Evolutionary conservation across 352 stramenopile genomes (phyloP), one percentile per base, ranked within the genome.

Genomic region (Pythium sukuiense): DNA sequence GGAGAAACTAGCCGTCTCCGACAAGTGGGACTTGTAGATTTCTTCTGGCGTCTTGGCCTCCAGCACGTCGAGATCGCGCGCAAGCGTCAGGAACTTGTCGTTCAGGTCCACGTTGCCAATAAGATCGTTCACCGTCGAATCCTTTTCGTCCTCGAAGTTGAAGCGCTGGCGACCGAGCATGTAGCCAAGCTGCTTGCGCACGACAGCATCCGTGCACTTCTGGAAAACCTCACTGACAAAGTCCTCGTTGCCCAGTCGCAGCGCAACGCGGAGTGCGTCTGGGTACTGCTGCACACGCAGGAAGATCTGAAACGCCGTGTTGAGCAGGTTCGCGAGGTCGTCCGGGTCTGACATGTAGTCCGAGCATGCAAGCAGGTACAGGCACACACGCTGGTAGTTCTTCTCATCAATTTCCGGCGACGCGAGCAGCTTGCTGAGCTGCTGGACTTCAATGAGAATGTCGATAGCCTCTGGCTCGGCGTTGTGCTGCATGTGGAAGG

Each of bases 1-100:
- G 13, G 82, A 77, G n/a, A 95, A 73, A 61, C 79, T 89, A 72
- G 92, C 79, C 13, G 96, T 99, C 77, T 99, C 97, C 16, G 96
- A 97, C 63, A 99, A 77, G 79, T 99, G 97, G 69, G 92, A 98
- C 81, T 99, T 99, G 93, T 99, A 99, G 76, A 99, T 99, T 71
- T 99, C 97, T 78, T 98, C 88, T 1, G 91, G 92, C 12, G 96
- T 99, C 77, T 99, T 99, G 12, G 97, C 79, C 67, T 99, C 97
- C 70, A 99, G 82, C 5, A 99, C 96, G 63, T 99, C 96, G 35
- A 99, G 77, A 79, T 99, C 97, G 65, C 97, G 91, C 2, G 96
- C 97, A 13, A 99, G 83, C 49, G 94, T 89, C 24, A 98, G 72
- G 74, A 99, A 99, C 71, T 98, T 95, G 74, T 99, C 94, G 61